Conservation (phyloP, 2,329 filamentous ascomycete species). For the Teratosphaeria gauchensis region DNA sequence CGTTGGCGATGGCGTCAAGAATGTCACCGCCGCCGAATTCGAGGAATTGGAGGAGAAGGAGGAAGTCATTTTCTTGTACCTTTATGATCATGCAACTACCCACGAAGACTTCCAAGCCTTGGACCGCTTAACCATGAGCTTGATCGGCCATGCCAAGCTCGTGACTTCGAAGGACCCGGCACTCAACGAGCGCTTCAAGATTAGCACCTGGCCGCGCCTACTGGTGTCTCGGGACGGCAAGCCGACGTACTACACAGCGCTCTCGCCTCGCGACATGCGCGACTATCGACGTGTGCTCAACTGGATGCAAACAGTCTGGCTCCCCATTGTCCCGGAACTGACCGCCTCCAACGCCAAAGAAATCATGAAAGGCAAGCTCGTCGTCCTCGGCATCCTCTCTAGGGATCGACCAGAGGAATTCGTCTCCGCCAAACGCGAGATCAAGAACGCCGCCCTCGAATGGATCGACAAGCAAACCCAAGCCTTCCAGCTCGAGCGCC, state of each 20-base stretch:
- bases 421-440: conserved; percentile 66
- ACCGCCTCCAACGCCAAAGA: conserved; percentile 85
- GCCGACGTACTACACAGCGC: conserved; percentile 78
- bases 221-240: conserved; percentile 82
- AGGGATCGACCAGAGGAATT: conserved; percentile 73
- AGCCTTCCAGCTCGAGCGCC: conserved; percentile 82
- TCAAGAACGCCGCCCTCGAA: conserved; percentile 90
- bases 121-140: conserved; percentile 72
- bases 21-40: conserved; percentile 69
- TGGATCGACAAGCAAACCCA: conserved; percentile 97
- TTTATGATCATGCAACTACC: conserved; percentile 92
- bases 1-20: conserved; percentile 62
- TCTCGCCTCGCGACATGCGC: conserved; percentile 86
- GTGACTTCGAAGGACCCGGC: conserved; percentile 78
- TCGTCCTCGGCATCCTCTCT: conserved; percentile 84
- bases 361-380: conserved; percentile 88
- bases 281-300: conserved; percentile 68
- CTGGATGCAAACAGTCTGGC: conserved; percentile 96
- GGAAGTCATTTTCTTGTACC: conserved; percentile 93
- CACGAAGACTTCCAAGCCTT: conserved; percentile 84
- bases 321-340: conserved; percentile 89
- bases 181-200: conserved; percentile 77
- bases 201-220: conserved; percentile 91
- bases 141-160: conserved; percentile 84
- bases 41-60: conserved; percentile 81